Conservation (phyloP, 805 yeast genomes). For the Cyberlindnera veronae region DNA sequence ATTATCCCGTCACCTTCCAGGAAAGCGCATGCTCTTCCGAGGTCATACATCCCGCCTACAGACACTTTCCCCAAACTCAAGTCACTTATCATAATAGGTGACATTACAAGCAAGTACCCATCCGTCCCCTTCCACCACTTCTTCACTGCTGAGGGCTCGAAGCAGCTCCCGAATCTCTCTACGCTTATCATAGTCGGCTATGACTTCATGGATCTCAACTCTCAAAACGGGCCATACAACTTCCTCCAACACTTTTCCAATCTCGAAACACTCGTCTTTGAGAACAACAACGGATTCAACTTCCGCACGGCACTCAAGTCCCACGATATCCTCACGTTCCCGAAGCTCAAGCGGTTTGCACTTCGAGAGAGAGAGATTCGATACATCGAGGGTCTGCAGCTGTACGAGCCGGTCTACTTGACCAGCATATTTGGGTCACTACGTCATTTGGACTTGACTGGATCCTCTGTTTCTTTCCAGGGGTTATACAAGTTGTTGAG, state of each 20-base stretch:
- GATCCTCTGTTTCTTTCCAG: slow-evolving; percentile 24
- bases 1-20: slow-evolving; percentile 11
- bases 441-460: slow-evolving; percentile 21
- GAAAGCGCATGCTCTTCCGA: slow-evolving; percentile 9
- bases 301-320: slow-evolving; percentile 16
- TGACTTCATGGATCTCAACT: slow-evolving; percentile 18
- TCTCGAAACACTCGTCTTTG: slow-evolving; percentile 19
- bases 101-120: slow-evolving; percentile 16
- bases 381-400: slow-evolving; percentile 16
- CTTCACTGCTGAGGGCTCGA: slow-evolving; percentile 11
- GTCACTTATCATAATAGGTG: slow-evolving; percentile 18
- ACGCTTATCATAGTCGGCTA: slow-evolving; percentile 22
- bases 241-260: slow-evolving; percentile 22
- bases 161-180: slow-evolving; percentile 15
- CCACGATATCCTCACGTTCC: slow-evolving; percentile 18
- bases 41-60: slow-evolving; percentile 1
- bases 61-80: slow-evolving; percentile 10
- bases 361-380: slow-evolving; percentile 20
- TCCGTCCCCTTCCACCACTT: slow-evolving; percentile 20
- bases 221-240: slow-evolving; percentile 19
- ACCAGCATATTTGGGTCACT: slow-evolving; percentile 15
- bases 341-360: slow-evolving; percentile 15
- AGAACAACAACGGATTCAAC: slow-evolving; percentile 20
- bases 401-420: slow-evolving; percentile 14
- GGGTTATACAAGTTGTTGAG: slow-evolving; percentile 18